Percentiles rank a stretch among this genome's conserved stretches.
phyloP scores from a whole-genome alignment of 192 early-diverging fungal genomes.

The Backusella australiensis region DNA sequence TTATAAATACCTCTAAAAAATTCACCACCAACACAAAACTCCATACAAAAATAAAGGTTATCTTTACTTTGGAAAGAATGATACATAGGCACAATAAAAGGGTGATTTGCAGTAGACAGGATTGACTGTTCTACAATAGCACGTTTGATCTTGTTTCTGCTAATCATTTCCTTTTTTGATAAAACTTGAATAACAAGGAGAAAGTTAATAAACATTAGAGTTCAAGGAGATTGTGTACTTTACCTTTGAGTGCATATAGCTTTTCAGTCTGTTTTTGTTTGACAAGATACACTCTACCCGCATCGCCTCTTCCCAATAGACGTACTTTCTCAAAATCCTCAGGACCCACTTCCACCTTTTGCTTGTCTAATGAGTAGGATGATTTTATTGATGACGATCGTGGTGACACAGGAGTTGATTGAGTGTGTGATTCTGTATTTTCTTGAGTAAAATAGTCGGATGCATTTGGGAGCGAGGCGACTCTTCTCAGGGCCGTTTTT shows the following conservation, averaged over 20 bases:
- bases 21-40: constrained; percentile 87
- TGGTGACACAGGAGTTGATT: neutral
- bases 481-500: neutral
- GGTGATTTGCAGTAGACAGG: constrained; percentile 81
- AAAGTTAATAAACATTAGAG: neutral
- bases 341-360: constrained; percentile 9
- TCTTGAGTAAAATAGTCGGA: neutral
- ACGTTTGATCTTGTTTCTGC: constrained; percentile 95
- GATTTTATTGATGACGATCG: constrained; percentile 2
- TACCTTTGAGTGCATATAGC: constrained; percentile 33
- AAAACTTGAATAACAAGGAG: constrained; percentile 47
- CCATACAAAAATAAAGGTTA: constrained; percentile 85
- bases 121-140: constrained; percentile 95
- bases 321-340: constrained; percentile 21
- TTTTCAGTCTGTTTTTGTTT: constrained; percentile 17
- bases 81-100: constrained; percentile 89
- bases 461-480: constrained; percentile 1
- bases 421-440: neutral
- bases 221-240: neutral
- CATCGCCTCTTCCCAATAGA: constrained; percentile 29
- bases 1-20: constrained; percentile 64
- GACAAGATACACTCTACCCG: constrained; percentile 30
- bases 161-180: constrained; percentile 94
- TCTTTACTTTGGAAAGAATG: constrained; percentile 87
- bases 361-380: constrained; percentile 11